Percentiles rank a stretch among this genome's conserved stretches.
Conservation (phyloP, 768 basidiomycete genomes). For the Leccinellum luteum region DNA sequence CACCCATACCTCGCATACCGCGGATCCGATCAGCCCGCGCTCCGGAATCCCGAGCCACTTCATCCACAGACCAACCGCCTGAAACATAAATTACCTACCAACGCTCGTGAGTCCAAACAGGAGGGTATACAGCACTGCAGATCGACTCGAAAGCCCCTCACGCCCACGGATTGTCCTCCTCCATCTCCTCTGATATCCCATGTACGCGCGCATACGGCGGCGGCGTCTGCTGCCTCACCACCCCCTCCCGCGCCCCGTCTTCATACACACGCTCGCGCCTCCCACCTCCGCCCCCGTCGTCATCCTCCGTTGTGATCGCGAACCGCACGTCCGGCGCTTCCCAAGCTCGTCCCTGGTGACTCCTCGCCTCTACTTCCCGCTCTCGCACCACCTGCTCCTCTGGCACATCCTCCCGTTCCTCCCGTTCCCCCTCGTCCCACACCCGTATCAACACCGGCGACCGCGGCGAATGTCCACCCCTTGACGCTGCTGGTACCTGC, state of each 20-base stretch:
- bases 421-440: conserved; percentile 16
- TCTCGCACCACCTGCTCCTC: too few species aligned
- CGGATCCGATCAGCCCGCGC: too few species aligned
- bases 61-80: background rate
- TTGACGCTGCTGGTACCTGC: conserved; percentile 16
- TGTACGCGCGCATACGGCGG: conserved; percentile 14
- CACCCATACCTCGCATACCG: too few species aligned
- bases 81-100: background rate
- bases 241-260: background rate
- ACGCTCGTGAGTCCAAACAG: too few species aligned
- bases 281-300: background rate
- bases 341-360: background rate
- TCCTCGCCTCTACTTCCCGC: background rate
- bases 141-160: background rate
- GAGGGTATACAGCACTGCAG: too few species aligned
- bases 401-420: background rate
- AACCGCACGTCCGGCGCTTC: background rate
- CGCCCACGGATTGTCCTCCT: conserved; percentile 26
- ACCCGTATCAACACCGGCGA: conserved; percentile 23
- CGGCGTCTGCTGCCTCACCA: conserved; percentile 18
- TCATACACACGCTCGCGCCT: background rate
- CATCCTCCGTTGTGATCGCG: conserved; percentile 5
- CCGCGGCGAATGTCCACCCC: conserved; percentile 13
- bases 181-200: conserved; percentile 15
- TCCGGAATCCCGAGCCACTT: too few species aligned